Conservation (phyloP, 805 yeast species). For the Priceomyces fermenticarens region DNA sequence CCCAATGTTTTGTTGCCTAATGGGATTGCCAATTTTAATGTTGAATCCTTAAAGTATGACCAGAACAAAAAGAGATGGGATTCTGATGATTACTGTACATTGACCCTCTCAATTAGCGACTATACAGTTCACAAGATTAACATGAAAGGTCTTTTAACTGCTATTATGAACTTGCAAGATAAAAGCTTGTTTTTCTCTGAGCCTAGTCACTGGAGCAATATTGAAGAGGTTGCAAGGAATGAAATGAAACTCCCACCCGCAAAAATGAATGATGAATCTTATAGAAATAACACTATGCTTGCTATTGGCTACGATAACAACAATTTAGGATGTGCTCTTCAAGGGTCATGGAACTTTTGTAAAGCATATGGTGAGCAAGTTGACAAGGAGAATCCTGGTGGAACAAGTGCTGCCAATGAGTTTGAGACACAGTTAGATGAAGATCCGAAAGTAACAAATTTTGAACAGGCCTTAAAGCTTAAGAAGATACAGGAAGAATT, state of each 20-base stretch:
- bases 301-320: conserved; percentile 19
- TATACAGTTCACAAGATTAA: conserved; percentile 32
- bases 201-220: background rate
- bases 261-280: background rate
- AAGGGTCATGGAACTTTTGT: conserved; percentile 24
- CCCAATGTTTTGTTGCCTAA: conserved; percentile 34
- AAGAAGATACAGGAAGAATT: background rate
- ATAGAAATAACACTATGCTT: background rate
- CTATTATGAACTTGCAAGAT: conserved; percentile 11
- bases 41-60: conserved; percentile 7
- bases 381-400: conserved; percentile 1
- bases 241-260: conserved; percentile 1
- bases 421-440: background rate
- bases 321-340: conserved; percentile 28
- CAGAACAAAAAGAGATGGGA: conserved; percentile 4
- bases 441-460: conserved; percentile 1
- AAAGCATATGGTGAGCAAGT: conserved; percentile 19
- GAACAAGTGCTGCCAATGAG: conserved; percentile 2
- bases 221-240: background rate
- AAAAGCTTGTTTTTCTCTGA: conserved; percentile 7
- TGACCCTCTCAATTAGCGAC: conserved; percentile 37
- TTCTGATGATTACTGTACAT: conserved; percentile 26
- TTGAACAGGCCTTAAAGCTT: conserved; percentile 5
- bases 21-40: conserved; percentile 29
- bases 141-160: conserved; percentile 28